Evolutionary conservation across 208 protist genomes (phyloP).

Genomic region (Angomonas ambiguus): DNA sequence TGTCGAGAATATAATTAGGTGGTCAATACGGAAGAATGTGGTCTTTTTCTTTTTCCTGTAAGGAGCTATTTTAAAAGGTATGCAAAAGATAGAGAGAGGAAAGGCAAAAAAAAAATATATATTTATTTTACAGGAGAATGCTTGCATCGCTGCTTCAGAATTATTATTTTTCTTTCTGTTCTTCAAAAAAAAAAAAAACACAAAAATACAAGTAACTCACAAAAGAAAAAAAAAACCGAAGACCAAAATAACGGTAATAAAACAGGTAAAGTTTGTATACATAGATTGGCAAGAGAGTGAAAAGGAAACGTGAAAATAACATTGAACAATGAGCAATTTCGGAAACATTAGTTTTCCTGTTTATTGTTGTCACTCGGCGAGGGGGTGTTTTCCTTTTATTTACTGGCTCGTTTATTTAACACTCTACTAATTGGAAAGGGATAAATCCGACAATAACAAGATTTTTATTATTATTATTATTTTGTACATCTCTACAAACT

Average conservation of each 20-base stretch:
- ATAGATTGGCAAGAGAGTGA: conserved; percentile 15
- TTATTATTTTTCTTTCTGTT: background rate
- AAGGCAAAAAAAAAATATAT: background rate
- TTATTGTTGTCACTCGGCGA: background rate
- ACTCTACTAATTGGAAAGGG: too few species aligned
- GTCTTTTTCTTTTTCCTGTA: too few species aligned
- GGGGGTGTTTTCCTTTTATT: too few species aligned
- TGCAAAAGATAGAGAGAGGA: conserved; percentile 9
- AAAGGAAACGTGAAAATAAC: conserved; percentile 18
- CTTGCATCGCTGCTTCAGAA: background rate
- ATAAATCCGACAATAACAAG: too few species aligned
- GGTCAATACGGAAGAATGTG: too few species aligned
- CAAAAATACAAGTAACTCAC: background rate
- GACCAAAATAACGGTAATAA: background rate
- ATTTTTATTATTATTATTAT: background rate
- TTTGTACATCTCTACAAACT: too few species aligned
- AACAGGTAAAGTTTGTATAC: conserved; percentile 5
- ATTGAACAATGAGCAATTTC: background rate
- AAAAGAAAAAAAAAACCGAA: background rate
- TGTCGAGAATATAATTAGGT: background rate
- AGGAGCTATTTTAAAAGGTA: background rate
- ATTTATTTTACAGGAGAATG: background rate
- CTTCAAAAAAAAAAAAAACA: conserved; percentile 6
- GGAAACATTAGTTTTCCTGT: conserved; percentile 3
- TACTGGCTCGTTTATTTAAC: too few species aligned